Conservation (phyloP, 805 yeast genomes). For the Pachysolen tannophilus region DNA sequence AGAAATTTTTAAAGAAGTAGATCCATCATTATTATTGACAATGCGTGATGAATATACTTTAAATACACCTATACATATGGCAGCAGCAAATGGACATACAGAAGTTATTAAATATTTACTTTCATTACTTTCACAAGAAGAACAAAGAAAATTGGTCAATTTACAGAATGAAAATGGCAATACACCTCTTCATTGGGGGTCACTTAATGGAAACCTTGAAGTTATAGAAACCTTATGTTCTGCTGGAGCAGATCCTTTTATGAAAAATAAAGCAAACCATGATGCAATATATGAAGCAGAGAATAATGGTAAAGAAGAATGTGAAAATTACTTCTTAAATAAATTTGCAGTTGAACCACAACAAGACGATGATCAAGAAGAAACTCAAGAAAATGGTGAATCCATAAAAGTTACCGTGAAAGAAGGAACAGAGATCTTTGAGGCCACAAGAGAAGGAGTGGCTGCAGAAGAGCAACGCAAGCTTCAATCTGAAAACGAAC, state of each 20-base stretch:
- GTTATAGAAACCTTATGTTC: constrained; percentile 67
- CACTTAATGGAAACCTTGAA: constrained; percentile 75
- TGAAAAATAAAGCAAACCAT: constrained; percentile 66
- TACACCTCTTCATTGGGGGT: constrained; percentile 96
- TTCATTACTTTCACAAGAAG: constrained; percentile 33
- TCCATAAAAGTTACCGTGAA: constrained; percentile 27
- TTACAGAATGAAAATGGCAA: constrained; percentile 74
- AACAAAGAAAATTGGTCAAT: constrained; percentile 40
- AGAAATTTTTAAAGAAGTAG: constrained; percentile 53
- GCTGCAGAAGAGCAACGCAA: constrained; percentile 35
- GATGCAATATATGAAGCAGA: constrained; percentile 91
- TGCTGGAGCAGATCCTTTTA: constrained; percentile 73
- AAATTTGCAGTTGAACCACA: constrained; percentile 65
- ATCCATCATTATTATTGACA: constrained; percentile 30
- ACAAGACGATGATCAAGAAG: constrained; percentile 39
- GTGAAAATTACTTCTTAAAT: constrained; percentile 69
- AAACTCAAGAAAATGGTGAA: constrained; percentile 26
- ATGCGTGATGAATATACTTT: constrained; percentile 58
- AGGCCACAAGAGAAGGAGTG: constrained; percentile 36
- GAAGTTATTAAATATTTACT: constrained; percentile 59
- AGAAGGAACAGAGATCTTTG: constrained; percentile 44
- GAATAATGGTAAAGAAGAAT: constrained; percentile 61
- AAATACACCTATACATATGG: constrained; percentile 87
- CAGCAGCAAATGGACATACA: constrained; percentile 87
- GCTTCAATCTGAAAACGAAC: too few relatives aligned